These are phyloP conservation scores for Tetrastigma voinierianum DNA, from an alignment of 164 flowering plant genomes.

Conservation along the genomic window DNA sequence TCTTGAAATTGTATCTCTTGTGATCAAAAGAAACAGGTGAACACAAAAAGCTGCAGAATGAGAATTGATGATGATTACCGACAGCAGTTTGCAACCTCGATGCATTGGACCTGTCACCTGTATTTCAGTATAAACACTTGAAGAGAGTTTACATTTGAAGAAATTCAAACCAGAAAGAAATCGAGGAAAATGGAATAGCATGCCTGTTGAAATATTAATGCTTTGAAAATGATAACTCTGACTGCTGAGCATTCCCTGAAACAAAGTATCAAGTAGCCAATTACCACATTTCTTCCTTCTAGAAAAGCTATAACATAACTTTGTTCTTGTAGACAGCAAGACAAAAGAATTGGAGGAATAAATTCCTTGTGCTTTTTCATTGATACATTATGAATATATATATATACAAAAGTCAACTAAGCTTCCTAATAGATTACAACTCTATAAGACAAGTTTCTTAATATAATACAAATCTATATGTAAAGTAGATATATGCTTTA, in stretches of 20 bases:
- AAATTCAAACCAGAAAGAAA: neutral
- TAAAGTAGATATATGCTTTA: too few relatives aligned
- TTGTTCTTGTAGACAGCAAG: too few relatives aligned
- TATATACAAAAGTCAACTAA: too few relatives aligned
- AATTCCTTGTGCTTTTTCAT: too few relatives aligned
- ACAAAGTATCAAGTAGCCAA: constrained; percentile 5
- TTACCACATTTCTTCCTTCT: neutral
- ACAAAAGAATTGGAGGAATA: too few relatives aligned
- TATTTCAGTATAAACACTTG: constrained; percentile 9
- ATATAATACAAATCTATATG: too few relatives aligned
- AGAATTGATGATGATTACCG: constrained; percentile 42
- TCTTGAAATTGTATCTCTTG: neutral
- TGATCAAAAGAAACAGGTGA: neutral
- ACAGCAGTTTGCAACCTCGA: constrained; percentile 95
- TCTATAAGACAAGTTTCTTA: too few relatives aligned
- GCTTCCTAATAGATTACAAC: too few relatives aligned
- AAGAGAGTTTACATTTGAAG: constrained; percentile 5
- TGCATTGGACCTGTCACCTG: constrained; percentile 99
- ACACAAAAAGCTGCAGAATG: neutral
- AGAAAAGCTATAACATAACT: too few relatives aligned
- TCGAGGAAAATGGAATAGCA: neutral
- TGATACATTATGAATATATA: too few relatives aligned
- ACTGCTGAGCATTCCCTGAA: constrained; percentile 96
- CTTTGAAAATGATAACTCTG: constrained; percentile 85
- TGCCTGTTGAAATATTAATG: constrained; percentile 96